A percentile compares a stretch with the other conserved stretches of the same genome.
phyloP scores from a whole-genome alignment of 2,329 filamentous ascomycete species.

The Fusarium marasasianum region DNA sequence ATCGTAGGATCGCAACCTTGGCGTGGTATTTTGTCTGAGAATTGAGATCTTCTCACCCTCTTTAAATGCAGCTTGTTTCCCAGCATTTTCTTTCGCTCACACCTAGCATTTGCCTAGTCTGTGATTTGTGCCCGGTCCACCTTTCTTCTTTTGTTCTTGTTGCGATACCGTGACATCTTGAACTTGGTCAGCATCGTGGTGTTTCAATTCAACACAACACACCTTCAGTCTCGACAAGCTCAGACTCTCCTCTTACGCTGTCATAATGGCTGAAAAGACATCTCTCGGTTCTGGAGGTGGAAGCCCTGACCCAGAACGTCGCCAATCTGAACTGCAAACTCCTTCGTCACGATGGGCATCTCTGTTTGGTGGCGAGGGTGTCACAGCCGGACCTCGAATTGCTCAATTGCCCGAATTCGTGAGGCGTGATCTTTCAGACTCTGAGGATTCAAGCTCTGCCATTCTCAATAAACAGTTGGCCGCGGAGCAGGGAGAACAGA shows the following conservation, averaged over 20 bases:
- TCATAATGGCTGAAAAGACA: slow-evolving; percentile 43
- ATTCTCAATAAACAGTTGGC: slow-evolving; percentile 75
- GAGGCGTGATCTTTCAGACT: slow-evolving; percentile 51
- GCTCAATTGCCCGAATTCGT: slow-evolving; percentile 54
- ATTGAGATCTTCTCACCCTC: slow-evolving; percentile 1
- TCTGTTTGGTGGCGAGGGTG: slow-evolving; percentile 51
- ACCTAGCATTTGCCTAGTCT: slow-evolving; percentile 4
- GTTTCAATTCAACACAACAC: background rate
- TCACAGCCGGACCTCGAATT: slow-evolving; percentile 62
- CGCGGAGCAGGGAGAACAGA: slow-evolving; percentile 78
- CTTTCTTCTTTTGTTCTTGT: slow-evolving; percentile 5
- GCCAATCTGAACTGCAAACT: slow-evolving; percentile 22
- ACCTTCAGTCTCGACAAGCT: background rate
- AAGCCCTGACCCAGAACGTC: slow-evolving; percentile 39
- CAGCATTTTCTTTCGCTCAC: background rate
- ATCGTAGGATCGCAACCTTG: slow-evolving; percentile 9
- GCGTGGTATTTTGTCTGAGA: slow-evolving; percentile 16
- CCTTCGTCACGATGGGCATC: slow-evolving; percentile 45
- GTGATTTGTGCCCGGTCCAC: slow-evolving; percentile 5
- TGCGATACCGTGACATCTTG: background rate
- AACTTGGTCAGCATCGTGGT: background rate
- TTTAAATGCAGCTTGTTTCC: slow-evolving; percentile 31
- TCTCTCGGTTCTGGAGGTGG: slow-evolving; percentile 21
- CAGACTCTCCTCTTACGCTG: background rate
- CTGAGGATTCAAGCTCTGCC: slow-evolving; percentile 57